Evolutionary conservation across 768 basidiomycete species (phyloP), one percentile per base, ranked within the genome.

Genomic region (Heimioporus sp.): DNA sequence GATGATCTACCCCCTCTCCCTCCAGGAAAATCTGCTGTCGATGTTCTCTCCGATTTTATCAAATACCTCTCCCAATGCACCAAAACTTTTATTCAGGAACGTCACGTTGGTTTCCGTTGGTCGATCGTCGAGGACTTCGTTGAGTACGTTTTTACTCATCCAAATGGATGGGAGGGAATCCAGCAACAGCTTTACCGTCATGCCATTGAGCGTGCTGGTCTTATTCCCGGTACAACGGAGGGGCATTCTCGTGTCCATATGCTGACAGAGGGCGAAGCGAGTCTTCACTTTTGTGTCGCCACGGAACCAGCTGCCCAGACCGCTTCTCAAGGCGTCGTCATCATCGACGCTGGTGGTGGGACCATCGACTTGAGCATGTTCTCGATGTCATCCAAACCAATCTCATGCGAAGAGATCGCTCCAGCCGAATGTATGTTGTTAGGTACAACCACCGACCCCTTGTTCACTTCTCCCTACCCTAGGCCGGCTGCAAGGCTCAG

Each of bases 401-500:
- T 57, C 24, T 60, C 51, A 9, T 66, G 73, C 31, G 55, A 76
- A 20, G 72, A 74, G 51, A 59, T 74, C 42, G 58, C 60, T 21
- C 60, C 63, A 19, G 58, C 64, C 46, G 65, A 64, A 28, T 69
- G 69, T 67, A 52, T 13, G 48, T 9, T 12, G 13, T 5, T 35
- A 8, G 21, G 8, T 1, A 3, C 3, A 2, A 28, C 17, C 3
- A 24, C 24, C 10, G 42, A 28, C 37, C 24, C 15, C 36, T 10
- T 19, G n/a, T 30, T 11, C 10, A 34, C 21, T 48, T 21, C 34
- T 6, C 28, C 34, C 20, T 17, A 1, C 16, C 21, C 15, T 40
- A 79, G 77, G 76, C 62, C 68, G 70, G 28, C 70, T 79, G 42
- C 65, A 73, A 41, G 79, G 79, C 17, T 79, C 79, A 0, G 68